A percentile compares a stretch with the other conserved stretches of the same genome.
Conservation (phyloP, 352 stramenopile species). For the Globisporangium heterothallicum region DNA sequence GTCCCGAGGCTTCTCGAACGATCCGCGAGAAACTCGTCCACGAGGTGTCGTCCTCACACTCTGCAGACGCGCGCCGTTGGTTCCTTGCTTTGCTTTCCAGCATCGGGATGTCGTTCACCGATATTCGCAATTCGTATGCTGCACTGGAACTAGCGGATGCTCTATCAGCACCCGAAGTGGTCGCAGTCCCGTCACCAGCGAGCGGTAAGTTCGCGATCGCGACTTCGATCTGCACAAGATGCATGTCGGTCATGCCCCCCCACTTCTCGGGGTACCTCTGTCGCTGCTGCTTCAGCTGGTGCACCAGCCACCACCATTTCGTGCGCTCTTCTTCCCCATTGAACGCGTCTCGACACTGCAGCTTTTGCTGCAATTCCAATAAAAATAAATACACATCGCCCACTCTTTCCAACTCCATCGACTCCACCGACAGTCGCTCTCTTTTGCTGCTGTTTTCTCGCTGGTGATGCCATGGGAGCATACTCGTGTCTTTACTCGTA, state of each 20-base stretch:
- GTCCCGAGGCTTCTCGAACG: constrained; percentile 22
- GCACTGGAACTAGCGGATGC: neutral
- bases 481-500: too few species aligned
- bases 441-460: neutral
- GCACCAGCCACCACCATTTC: constrained; percentile 29
- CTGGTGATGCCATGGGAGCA: neutral
- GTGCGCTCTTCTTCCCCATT: constrained; percentile 30
- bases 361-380: constrained; percentile 18
- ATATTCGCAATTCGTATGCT: constrained; percentile 9
- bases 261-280: constrained; percentile 18
- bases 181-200: neutral
- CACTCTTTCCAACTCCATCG: constrained; percentile 6
- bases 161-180: neutral
- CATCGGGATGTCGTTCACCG: constrained; percentile 12
- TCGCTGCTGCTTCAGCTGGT: constrained; percentile 31
- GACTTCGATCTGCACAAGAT: constrained; percentile 26
- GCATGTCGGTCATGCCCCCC: constrained; percentile 16
- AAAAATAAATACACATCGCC: constrained; percentile 19
- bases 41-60: constrained; percentile 10
- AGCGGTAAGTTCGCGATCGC: constrained; percentile 25
- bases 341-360: constrained; percentile 18
- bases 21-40: constrained; percentile 29
- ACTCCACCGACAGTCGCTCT: constrained; percentile 5
- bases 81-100: constrained; percentile 3
- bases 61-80: neutral